Evolutionary conservation across 148 eudicot species (phyloP), one percentile per base, ranked within the genome.

Genomic region (Amaranthus cruentus): DNA sequence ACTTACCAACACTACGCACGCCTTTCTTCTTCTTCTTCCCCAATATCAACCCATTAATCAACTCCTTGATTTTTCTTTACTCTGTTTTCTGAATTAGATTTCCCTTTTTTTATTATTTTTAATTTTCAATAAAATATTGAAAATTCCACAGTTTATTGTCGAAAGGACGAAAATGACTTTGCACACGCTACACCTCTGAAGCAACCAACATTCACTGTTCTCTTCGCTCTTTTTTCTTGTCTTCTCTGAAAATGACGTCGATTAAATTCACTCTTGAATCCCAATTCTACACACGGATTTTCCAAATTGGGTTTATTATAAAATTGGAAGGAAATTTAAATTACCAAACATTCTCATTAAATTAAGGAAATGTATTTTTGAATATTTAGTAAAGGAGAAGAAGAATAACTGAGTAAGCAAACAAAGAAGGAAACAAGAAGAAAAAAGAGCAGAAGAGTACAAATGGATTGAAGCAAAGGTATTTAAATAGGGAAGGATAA

Each of bases 401-500:
- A 54, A 67, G 66, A 51, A 55, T 55, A 65, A 28, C 38, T 28
- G 38, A 28, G 38, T 28, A 28, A 28, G 38, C 38, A 28, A 28
- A 28, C 38, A 21, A 57, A 43, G 6, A 62, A 54, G 51, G 9
- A n/a, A 56, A 62, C 53, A 14, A 12, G 54, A 52, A 42, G 9
- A 9, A 8, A 67, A 44, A 28, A 28, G 38, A 51, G 2, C 48
- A 69, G 78, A 82, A 81, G 77, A 79, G 75, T 69, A 52, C 18
- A 79, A 74, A 74, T 55, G 55, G 59, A 53, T 7, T 6, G 82
- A 66, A 71, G 61, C 43, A 54, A 66, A 12, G 53, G 80, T 82
- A 82, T 82, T 73, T 82, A 82, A 75, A 82, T 66, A 72, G 75
- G 77, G 54, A 54, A 62, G 46, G 62, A 47, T 73, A 18, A 76